Evolutionary conservation across 2,329 filamentous ascomycete genomes (phyloP), one percentile per base, ranked within the genome.

Genomic region (Truncatella angustata): DNA sequence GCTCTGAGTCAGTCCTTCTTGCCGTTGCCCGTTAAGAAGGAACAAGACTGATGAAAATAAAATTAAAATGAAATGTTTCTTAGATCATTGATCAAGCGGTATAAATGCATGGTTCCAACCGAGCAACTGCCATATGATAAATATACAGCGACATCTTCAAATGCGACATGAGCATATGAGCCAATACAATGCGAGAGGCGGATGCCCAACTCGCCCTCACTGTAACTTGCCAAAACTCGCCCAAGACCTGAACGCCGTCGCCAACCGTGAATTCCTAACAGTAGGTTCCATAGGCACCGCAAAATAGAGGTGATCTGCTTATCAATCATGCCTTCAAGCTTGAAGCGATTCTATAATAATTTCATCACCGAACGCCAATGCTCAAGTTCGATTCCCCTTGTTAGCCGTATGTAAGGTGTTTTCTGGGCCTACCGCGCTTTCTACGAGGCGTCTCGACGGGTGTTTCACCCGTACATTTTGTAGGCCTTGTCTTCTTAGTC

Each of bases 381-480:
- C 34, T 46, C 43, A 49, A 21, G 14, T 20, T 34, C 32, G 12
- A 16, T 49, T 37, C 6, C 45, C 30, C 32, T 49, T 30, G 20
- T 49, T 49, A 6, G 45, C 32, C 20, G 32, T 34, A n/a, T 11
- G 47, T 18, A 9, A n/a, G 16, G 18, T 50, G 36, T 18, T 50
- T 50, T n/a, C 47, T 28, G 21, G 47, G 47, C 36, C 47, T 26
- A 7, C 47, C 47, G 28, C 47, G 47, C 47, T 34, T 50, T 20
- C 36, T 50, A n/a, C 47, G 47, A 14, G 36, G 32, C 34, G 46
- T 23, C 5, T 26, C 14, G n/a, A 20, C 43, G 9, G 30, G 26
- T 21, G 18, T 16, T 16, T 16, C 40, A 44, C 21, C 3, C 4
- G 24, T 34, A 16, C 9, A 6, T 34, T 34, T 7, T 7, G 21